A percentile compares a stretch with the other conserved stretches of the same genome.
Evolutionary conservation across 805 yeast genomes (phyloP).

Genomic region (Lipomyces mesembrius): DNA sequence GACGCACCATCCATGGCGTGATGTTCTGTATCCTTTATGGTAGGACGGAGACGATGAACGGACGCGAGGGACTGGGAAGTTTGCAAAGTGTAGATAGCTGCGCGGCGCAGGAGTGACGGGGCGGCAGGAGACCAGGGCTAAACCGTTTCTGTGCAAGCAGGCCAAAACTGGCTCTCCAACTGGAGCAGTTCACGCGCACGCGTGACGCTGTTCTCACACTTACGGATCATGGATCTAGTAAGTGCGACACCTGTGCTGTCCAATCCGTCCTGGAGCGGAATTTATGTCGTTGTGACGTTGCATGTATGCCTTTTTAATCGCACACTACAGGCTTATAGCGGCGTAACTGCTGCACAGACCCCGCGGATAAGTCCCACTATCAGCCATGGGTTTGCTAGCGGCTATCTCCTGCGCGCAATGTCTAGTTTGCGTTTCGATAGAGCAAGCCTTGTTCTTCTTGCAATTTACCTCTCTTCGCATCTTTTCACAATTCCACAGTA

Average conservation of each 20-base stretch:
- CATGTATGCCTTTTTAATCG: not conserved
- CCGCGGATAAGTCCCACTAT: not conserved
- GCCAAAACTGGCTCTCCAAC: not conserved
- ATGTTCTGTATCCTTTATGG: not conserved
- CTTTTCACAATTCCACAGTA: not conserved
- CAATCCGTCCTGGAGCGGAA: not conserved
- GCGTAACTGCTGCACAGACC: not conserved
- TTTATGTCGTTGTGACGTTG: not conserved
- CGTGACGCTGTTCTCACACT: not conserved
- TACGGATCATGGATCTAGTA: not conserved
- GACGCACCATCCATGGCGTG: conserved; percentile 36
- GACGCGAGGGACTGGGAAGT: not conserved
- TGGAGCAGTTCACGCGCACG: not conserved
- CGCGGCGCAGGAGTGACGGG: not conserved
- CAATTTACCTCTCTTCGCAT: not conserved
- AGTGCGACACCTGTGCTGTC: not conserved
- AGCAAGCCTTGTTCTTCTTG: not conserved
- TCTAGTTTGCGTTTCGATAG: not conserved
- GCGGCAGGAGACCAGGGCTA: not conserved
- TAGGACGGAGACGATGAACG: not conserved
- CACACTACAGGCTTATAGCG: not conserved
- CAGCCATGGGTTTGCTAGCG: not conserved
- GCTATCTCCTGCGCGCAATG: conserved; percentile 3
- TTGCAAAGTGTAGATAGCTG: not conserved
- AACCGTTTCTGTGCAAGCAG: not conserved